These are phyloP conservation scores for Naganishia friedmannii DNA, from an alignment of 768 basidiomycete genomes.

Conservation along the genomic window DNA sequence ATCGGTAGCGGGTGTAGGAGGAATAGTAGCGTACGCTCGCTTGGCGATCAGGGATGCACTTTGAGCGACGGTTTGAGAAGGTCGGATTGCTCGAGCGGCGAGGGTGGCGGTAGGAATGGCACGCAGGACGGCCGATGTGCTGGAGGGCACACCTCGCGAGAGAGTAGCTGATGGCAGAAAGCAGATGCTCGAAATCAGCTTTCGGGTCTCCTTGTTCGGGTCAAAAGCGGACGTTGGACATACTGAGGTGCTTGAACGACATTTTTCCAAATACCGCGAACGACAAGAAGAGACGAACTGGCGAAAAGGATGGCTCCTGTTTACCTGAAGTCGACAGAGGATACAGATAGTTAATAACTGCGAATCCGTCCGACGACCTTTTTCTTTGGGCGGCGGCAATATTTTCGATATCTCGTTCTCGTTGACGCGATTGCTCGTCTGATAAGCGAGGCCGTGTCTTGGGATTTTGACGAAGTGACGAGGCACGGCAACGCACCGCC, in stretches of 20 bases:
- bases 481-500: not conserved
- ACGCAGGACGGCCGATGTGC: conserved; percentile 13
- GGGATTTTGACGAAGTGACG: no score
- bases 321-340: not conserved
- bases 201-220: not conserved
- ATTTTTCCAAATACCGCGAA: not conserved
- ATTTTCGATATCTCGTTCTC: conserved; percentile 11
- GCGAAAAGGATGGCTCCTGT: not conserved
- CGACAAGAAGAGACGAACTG: not conserved
- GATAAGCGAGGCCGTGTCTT: conserved; percentile 16
- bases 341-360: not conserved
- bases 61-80: conserved; percentile 3
- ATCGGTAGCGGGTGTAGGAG: conserved; percentile 23
- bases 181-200: not conserved
- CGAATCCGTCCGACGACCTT: not conserved
- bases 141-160: conserved; percentile 14
- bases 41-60: conserved; percentile 14
- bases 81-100: conserved; percentile 18
- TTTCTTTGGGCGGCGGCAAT: not conserved
- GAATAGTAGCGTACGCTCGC: conserved; percentile 21
- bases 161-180: not conserved
- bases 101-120: conserved; percentile 10
- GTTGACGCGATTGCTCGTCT: conserved; percentile 4
- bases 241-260: conserved; percentile 24
- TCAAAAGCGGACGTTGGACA: not conserved